phyloP scores from a whole-genome alignment of 257 asterid species.

The Solanum rostratum region DNA sequence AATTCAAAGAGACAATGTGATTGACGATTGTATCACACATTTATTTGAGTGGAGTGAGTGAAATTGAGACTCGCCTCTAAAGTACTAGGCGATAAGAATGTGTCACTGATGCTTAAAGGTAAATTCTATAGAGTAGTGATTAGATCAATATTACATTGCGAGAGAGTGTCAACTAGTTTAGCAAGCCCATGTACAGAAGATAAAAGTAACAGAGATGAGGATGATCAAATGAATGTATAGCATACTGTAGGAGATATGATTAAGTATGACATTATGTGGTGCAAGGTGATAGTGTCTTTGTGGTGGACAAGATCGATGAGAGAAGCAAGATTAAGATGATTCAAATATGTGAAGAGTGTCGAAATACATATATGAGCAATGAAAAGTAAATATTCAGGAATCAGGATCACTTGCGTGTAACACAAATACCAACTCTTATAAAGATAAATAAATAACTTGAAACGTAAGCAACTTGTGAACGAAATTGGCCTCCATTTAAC shows the following conservation, averaged over 20 bases:
- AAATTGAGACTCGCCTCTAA: background rate
- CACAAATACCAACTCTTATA: too few species aligned
- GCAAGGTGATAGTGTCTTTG: background rate
- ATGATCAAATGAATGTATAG: background rate
- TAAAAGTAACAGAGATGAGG: background rate
- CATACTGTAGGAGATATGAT: background rate
- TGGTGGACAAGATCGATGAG: background rate
- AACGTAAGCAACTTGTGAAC: too few species aligned
- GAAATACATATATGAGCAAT: too few species aligned
- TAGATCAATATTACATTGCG: accelerated
- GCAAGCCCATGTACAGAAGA: background rate
- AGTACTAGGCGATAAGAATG: background rate
- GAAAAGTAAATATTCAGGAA: too few species aligned
- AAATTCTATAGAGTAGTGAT: background rate
- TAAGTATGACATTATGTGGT: too few species aligned
- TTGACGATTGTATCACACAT: too few species aligned
- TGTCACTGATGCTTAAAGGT: too few species aligned
- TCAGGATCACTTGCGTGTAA: too few species aligned
- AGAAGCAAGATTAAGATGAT: background rate
- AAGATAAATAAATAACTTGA: too few species aligned
- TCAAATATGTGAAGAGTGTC: background rate
- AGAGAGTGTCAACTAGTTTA: background rate
- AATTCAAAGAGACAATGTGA: too few species aligned
- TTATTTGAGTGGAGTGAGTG: background rate
- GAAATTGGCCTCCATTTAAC: too few species aligned